Evolutionary conservation across 306 rosid genomes (phyloP).

Genomic region (Lathyrus aphaca): DNA sequence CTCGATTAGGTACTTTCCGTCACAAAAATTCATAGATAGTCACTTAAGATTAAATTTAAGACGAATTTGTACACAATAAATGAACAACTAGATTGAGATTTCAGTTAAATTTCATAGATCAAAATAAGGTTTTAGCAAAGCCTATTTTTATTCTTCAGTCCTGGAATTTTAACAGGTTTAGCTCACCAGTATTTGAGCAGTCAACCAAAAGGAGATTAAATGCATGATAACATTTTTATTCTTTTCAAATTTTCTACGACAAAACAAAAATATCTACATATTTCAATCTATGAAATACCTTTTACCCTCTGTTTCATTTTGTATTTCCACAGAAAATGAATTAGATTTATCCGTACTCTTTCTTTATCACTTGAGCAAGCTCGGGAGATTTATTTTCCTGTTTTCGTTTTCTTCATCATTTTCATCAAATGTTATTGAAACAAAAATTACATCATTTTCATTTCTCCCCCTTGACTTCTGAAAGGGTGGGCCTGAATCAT

Average conservation of each 20-base stretch:
- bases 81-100: too few species aligned
- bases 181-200: neutral
- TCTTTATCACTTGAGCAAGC: neutral
- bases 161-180: too few species aligned
- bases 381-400: constrained; percentile 1
- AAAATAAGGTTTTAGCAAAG: too few species aligned
- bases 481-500: constrained; percentile 18
- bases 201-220: neutral
- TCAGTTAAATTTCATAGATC: too few species aligned
- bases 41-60: too few species aligned
- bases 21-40: too few species aligned
- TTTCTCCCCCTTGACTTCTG: constrained; percentile 21
- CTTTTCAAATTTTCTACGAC: neutral
- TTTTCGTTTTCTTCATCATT: constrained; percentile 11
- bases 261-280: neutral
- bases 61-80: too few species aligned
- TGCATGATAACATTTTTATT: neutral
- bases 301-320: neutral
- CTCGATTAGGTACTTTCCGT: too few species aligned
- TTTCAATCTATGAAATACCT: constrained; percentile 10
- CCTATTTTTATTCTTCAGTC: too few species aligned
- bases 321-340: constrained; percentile 22
- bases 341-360: neutral
- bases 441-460: constrained; percentile 22
- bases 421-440: constrained; percentile 23